phyloP scores from a whole-genome alignment of 2,329 filamentous ascomycete species.

The Claviceps humidiphila region DNA sequence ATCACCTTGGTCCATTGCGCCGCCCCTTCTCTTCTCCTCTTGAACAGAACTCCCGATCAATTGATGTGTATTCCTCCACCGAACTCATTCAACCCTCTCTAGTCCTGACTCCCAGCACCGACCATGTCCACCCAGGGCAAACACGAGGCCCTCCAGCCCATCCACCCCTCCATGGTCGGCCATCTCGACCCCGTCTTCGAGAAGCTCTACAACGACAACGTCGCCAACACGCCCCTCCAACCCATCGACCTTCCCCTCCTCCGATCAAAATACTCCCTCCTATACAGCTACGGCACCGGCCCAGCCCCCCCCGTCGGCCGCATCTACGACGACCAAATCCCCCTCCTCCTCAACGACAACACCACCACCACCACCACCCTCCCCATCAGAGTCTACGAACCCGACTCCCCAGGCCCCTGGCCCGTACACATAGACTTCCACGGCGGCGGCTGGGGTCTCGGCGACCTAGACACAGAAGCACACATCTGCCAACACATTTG shows the following conservation, averaged over 20 bases:
- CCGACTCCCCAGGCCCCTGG: constrained; percentile 25
- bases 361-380: constrained; percentile 12
- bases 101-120: too few relatives aligned
- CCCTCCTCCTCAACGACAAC: constrained; percentile 17
- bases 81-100: too few relatives aligned
- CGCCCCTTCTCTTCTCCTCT: too few relatives aligned
- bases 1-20: too few relatives aligned
- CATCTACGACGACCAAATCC: constrained; percentile 24
- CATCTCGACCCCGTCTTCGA: constrained; percentile 33
- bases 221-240: constrained; percentile 25
- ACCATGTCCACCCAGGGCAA: constrained; percentile 3
- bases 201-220: constrained; percentile 32
- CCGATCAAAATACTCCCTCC: constrained; percentile 27
- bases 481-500: constrained; percentile 35
- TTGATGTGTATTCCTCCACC: too few relatives aligned
- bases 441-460: constrained; percentile 36
- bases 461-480: constrained; percentile 34
- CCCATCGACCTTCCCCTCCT: constrained; percentile 27
- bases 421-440: constrained; percentile 37
- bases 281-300: constrained; percentile 31
- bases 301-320: constrained; percentile 26
- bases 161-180: constrained; percentile 32
- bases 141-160: constrained; percentile 32
- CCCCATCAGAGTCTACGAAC: constrained; percentile 31
- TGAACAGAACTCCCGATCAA: too few relatives aligned